Evolutionary conservation across 2,329 filamentous ascomycete species (phyloP), one percentile per base, ranked within the genome.

Genomic region (Talaromyces albobiverticillius): DNA sequence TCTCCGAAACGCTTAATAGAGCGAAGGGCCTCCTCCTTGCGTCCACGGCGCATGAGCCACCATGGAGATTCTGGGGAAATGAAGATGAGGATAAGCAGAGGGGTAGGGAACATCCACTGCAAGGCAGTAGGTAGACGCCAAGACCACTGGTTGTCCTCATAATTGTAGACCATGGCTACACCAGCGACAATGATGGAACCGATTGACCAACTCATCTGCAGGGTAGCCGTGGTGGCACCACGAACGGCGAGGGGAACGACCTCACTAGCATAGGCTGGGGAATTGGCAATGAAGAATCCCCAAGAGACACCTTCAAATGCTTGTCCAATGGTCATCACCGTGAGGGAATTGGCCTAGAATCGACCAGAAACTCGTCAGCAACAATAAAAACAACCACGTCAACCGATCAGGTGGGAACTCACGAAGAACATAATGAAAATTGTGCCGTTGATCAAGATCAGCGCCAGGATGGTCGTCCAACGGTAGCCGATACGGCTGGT

Each of bases 381-480:
- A 29, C 26, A 40, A 20, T 4, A 18, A 2, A 9, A 10, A 3
- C 9, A 13, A 40, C 18, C 26, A 29, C 26, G 36, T 10, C 26
- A 29, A 29, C 26, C 5, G 26, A 29, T 29, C 26, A 29, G 10
- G 10, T 6, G 4, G 11, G 0, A 16, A 66, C 68, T 66, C 51
- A 72, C 79, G 60, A 82, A 85, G 70, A 81, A 85, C 61, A 81
- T 83, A 58, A 82, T 64, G 62, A 85, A 82, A 69, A 84, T 84
- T 61, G 81, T 81, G 57, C 64, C 77, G 65, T 85, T 85, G 66
- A 85, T 66, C 34, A 78, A 51, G 68, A 85, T 79, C 51, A 86
- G 75, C 11, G 71, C 81, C 41, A 59, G 34, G n/a, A 85, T 72
- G 47, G 79, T 84, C 1, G 82, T 76, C 75, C 76, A 84, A 26